phyloP scores from a whole-genome alignment of 2,329 filamentous ascomycete genomes.

The Nigrospora sphaerica region DNA sequence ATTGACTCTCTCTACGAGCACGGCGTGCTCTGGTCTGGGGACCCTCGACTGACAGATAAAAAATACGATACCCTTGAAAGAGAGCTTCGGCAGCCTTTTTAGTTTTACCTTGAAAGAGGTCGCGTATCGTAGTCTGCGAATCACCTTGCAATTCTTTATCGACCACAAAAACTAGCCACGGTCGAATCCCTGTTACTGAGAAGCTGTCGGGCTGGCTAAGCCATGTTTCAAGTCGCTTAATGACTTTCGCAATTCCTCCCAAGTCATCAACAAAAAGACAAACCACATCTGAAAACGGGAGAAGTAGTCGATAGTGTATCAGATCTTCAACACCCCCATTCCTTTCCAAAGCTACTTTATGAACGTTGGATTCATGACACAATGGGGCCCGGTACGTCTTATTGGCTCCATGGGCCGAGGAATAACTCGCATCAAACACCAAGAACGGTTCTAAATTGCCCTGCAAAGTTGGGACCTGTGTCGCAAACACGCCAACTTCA shows the following conservation, averaged over 20 bases:
- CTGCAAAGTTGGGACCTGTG: background rate
- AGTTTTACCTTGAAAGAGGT: background rate
- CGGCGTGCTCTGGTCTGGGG: background rate
- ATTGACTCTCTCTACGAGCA: background rate
- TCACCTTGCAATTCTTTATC: background rate
- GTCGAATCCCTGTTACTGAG: background rate
- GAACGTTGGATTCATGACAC: background rate
- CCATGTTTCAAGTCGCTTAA: background rate
- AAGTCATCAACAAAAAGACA: conserved; percentile 3
- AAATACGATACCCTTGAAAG: background rate
- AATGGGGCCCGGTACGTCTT: background rate
- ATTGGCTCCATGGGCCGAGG: background rate
- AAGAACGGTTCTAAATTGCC: background rate
- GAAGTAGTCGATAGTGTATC: conserved; percentile 1
- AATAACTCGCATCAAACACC: background rate
- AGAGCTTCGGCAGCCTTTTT: background rate
- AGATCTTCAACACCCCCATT: background rate
- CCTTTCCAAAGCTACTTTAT: background rate
- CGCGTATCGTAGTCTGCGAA: background rate
- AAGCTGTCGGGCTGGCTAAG: background rate
- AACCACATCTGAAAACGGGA: conserved; percentile 1
- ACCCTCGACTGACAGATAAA: background rate
- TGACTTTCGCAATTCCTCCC: conserved; percentile 1
- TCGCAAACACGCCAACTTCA: background rate
- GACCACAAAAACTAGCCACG: background rate